These are phyloP conservation scores for Cryphonectria nitschkei DNA, from an alignment of 2,329 filamentous ascomycete species.

Conservation along the genomic window DNA sequence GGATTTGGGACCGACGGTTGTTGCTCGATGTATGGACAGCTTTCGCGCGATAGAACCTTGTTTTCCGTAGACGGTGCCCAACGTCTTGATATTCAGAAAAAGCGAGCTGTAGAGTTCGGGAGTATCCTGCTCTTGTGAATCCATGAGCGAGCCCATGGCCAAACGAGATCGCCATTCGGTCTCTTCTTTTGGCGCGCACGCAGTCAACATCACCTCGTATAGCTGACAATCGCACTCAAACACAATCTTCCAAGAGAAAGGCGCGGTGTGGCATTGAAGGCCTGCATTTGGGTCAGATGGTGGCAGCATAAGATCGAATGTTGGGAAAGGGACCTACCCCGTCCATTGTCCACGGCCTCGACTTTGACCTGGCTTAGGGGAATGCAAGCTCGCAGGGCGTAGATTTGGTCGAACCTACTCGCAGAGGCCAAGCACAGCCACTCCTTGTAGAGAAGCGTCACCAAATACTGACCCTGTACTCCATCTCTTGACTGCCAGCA, in stretches of 20 bases:
- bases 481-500: slow-evolving; percentile 75
- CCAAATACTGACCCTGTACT: slow-evolving; percentile 79
- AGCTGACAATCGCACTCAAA: slow-evolving; percentile 78
- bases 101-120: slow-evolving; percentile 61
- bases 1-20: slow-evolving; percentile 71
- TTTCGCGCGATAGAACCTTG: slow-evolving; percentile 67
- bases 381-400: slow-evolving; percentile 77
- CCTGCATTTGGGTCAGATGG: slow-evolving; percentile 53
- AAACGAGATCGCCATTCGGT: slow-evolving; percentile 77
- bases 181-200: slow-evolving; percentile 81
- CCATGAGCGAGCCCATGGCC: slow-evolving; percentile 42
- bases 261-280: slow-evolving; percentile 82
- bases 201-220: slow-evolving; percentile 85
- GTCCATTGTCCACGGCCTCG: slow-evolving; percentile 75
- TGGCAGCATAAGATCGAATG: not conserved
- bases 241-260: slow-evolving; percentile 88
- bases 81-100: slow-evolving; percentile 69
- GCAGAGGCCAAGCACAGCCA: slow-evolving; percentile 76
- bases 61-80: slow-evolving; percentile 76
- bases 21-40: slow-evolving; percentile 79
- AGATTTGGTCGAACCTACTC: slow-evolving; percentile 65
- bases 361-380: slow-evolving; percentile 66
- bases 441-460: slow-evolving; percentile 81
- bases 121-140: slow-evolving; percentile 47
- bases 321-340: slow-evolving; percentile 53